Evolutionary conservation across 2,329 filamentous ascomycete genomes (phyloP), one percentile per base, ranked within the genome.

Genomic region (Claviceps pazoutovae): DNA sequence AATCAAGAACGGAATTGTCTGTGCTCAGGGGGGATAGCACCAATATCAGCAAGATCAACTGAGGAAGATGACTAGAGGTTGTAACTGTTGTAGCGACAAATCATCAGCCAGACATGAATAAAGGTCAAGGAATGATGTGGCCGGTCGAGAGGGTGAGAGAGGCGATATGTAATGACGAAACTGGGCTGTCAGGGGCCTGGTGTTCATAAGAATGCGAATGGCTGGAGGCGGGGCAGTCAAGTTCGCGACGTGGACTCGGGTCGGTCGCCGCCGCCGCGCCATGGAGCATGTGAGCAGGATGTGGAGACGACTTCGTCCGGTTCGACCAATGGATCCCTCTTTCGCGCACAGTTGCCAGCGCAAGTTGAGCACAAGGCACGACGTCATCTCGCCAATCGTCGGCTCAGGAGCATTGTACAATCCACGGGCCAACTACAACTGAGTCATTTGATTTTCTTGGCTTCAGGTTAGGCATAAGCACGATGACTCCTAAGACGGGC

Each of bases 131-230:
- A 21, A 43, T 23, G 41, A 3, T 21, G 9, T 23, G 21, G 46
- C 30, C 39, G 16, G 39, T 21, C 14, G 37, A 21, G 52, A 46
- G 43, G 26, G 43, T 17, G 36, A 21, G 38, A 19, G 11, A 39
- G 42, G 21, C 17, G 36, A 44, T 49, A 4, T 30, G 9, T 34
- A 50, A 54, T 54, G 53, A 52, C 50, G 53, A 52, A 54, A 50
- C 46, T 44, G 50, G 53, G 46, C 41, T 54, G 49, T 43, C 30
- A 19, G 17, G 17, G 5, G 45, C 19, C 30, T 23, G 19, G 48
- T 19, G 36, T 34, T 38, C 26, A 38, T 34, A 23, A 21, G 9
- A 11, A 43, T 51, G 21, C 9, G 19, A 43, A 41, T 48, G 46
- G 46, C 46, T 49, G 39, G 46, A 41, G 46, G 46, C 46, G 45